Conservation (phyloP, 73 alveolate species). For the Diophrys appendiculata region DNA sequence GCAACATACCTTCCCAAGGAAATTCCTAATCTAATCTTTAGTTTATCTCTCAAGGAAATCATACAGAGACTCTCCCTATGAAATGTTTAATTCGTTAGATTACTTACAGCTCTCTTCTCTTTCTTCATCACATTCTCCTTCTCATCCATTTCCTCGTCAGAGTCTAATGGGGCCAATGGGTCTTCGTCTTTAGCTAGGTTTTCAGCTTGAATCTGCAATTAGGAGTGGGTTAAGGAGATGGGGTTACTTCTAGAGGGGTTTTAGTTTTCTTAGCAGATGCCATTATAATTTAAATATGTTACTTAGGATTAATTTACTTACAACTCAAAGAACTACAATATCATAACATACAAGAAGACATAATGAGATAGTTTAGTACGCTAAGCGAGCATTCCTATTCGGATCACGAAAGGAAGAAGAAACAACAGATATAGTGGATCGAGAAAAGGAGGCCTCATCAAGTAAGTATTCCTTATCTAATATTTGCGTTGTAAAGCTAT, state of each 20-base stretch:
- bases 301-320: background rate
- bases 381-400: background rate
- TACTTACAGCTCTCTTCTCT: constrained; percentile 7
- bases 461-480: no score
- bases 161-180: background rate
- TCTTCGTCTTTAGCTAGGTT: constrained; percentile 8
- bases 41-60: constrained; percentile 50
- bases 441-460: background rate
- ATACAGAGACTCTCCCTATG: constrained; percentile 46
- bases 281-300: background rate
- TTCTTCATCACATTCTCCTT: background rate
- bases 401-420: no score
- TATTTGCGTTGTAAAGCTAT: no score
- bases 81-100: background rate
- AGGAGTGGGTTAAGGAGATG: background rate
- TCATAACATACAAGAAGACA: no score
- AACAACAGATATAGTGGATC: no score
- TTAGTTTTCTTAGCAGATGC: background rate
- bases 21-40: constrained; percentile 26
- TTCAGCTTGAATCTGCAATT: constrained; percentile 14
- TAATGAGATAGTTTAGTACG: no score
- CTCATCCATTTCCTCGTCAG: constrained; percentile 6
- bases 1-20: constrained; percentile 24
- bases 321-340: no score
- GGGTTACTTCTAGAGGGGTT: constrained; percentile 14